Conservation (phyloP, 371 early-diverging fungal species). For the Mucor sp. region DNA sequence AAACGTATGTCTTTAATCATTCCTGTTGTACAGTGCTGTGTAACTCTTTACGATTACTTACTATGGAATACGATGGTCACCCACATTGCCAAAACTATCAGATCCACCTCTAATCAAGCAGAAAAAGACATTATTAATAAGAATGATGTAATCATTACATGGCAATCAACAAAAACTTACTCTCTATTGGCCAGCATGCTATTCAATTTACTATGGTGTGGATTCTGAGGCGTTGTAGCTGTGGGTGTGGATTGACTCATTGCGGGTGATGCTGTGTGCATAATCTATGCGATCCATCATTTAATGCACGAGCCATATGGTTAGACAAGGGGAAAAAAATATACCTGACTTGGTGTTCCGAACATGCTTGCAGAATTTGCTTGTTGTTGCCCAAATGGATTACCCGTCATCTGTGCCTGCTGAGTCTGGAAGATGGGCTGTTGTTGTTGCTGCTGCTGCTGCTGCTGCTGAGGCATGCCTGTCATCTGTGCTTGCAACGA, state of each 20-base stretch:
- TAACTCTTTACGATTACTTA: slow-evolving; percentile 23
- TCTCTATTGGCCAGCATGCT: slow-evolving; percentile 16
- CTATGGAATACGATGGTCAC: slow-evolving; percentile 55
- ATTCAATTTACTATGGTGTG: slow-evolving; percentile 21
- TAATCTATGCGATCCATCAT: not conserved
- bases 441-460: too few species aligned
- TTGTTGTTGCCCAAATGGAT: slow-evolving; percentile 30
- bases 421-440: slow-evolving; percentile 16
- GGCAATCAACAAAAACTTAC: slow-evolving; percentile 10
- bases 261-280: slow-evolving; percentile 10
- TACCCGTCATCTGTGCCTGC: slow-evolving; percentile 19
- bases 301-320: slow-evolving; percentile 18
- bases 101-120: slow-evolving; percentile 43
- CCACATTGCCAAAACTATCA: slow-evolving; percentile 57
- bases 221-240: not conserved
- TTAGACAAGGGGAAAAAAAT: not conserved
- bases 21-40: not conserved
- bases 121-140: not conserved
- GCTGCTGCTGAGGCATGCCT: slow-evolving; percentile 22
- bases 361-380: slow-evolving; percentile 4
- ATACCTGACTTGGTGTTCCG: slow-evolving; percentile 8
- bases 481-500: slow-evolving; percentile 17
- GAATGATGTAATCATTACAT: not conserved
- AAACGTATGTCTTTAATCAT: not conserved
- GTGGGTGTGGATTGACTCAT: not conserved